Evolutionary conservation across 2,329 filamentous ascomycete species (phyloP), one percentile per base, ranked within the genome.

Genomic region (Tolypocladium guangdongense): DNA sequence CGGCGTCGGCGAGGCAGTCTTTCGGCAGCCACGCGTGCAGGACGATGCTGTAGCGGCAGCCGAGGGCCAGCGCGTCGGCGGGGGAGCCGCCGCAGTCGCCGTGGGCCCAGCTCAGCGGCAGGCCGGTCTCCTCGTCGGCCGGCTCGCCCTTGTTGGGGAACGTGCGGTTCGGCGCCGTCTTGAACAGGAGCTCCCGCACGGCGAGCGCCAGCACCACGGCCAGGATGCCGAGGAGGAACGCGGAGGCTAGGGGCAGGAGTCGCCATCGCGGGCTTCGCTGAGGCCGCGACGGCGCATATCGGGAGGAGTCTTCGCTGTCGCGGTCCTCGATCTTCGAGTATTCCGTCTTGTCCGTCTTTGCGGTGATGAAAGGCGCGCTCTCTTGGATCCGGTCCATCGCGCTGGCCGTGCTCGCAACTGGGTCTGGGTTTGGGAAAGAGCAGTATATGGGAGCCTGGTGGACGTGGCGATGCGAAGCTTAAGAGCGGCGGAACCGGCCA

Each of bases 1-100:
- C 60, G 27, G 50, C 58, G 4, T 51, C 55, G 2, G 56, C 56
- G 11, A 59, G 55, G 36, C 60, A 62, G 18, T 48, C 27, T 27
- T 49, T 48, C 2, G 60, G 60, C n/a, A 62, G 54, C 60, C 60
- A 62, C 2, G 57, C 46, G 48, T 59, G 59, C n/a, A 59, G 50
- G 3, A 60, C 59, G 22, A 60, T 59, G 49, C 55, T 58, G 51
- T 56, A 60, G 7, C 48, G 46, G 51, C 58, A 59, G n/a, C 52
- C 56, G 16, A 39, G 49, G 1, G 54, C 52, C 22, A 32, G 35
- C 0, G 59, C 60, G 3, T 60, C 55, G 27, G 43, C 52, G 4
- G 56, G 52, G 12, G 59, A 60, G 51, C 55, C 58, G 33, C 60
- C 60, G 39, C 60, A 60, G 46, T 62, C 59, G 20, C 59, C 60